Evolutionary conservation across 2,329 filamentous ascomycete genomes (phyloP), one percentile per base, ranked within the genome.

Genomic region (Aspergillus transmontanensis): DNA sequence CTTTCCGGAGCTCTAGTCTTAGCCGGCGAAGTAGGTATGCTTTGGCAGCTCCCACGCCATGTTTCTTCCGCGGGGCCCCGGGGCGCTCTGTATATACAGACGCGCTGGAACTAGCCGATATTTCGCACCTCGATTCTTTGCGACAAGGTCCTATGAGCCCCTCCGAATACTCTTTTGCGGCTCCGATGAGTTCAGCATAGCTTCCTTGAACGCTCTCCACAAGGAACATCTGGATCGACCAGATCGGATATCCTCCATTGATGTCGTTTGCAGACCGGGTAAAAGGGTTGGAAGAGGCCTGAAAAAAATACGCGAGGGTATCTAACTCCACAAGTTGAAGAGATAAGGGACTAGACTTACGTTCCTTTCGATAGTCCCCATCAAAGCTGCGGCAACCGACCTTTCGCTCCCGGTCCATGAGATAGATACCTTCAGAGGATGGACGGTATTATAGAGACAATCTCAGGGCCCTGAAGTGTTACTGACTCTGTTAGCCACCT

Each of bases 91-190:
- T 51, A 59, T 68, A 30, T 73, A 69, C 57, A 72, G 67, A 60
- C 63, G 66, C 21, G 45, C 65, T 16, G 53, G 55, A 43, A 46
- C 62, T 21, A 50, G 46, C 45, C 63, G 59, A 28, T 54, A 57
- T 23, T 66, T 67, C 59, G 23, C 56, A 10, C 63, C 58, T 60
- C 69, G 75, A 58, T 70, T 63, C 36, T 69, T 73, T 39, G 68
- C 76, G 2, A 76, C 73, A 39, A 77, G 73, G 58, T 61, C 72
- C 11, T 72, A 74, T 67, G 77, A 83, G 19, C 91, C 92, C 3
- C 83, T 99, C 36, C 86, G 89, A 39, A 93, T 99, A 59, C 85
- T 99, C 4, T 99, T 97, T 79, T 98, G 94, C 79, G 95, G 95
- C 66, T 95, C 94, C 3, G 95, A 99, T 77, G 84, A 89, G 2